phyloP scores from a whole-genome alignment of 2,329 filamentous ascomycete species.

The Cladosporium sp. region DNA sequence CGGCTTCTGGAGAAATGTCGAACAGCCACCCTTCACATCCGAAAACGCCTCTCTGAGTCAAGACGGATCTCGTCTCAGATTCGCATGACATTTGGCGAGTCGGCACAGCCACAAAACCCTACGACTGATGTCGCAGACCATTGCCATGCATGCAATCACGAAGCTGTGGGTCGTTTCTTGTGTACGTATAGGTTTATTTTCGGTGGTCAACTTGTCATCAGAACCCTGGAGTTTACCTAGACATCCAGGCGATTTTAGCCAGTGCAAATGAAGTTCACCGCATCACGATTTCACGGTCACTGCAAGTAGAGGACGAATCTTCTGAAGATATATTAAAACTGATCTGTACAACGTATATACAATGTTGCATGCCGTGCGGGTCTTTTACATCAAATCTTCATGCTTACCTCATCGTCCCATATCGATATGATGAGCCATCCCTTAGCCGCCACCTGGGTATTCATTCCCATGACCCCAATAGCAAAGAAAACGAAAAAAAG shows the following conservation, averaged over 20 bases:
- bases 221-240: too few species aligned
- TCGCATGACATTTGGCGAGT: background rate
- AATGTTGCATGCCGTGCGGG: background rate
- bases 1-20: background rate
- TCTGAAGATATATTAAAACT: background rate
- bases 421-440: background rate
- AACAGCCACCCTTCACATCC: background rate
- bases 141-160: background rate
- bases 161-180: too few species aligned
- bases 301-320: background rate
- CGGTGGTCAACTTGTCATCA: too few species aligned
- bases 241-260: background rate
- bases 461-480: background rate
- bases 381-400: background rate
- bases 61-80: background rate
- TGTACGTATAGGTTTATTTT: too few species aligned
- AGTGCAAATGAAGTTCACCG: too few species aligned
- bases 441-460: background rate
- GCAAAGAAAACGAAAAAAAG: background rate
- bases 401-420: background rate
- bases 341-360: background rate
- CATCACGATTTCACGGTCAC: background rate
- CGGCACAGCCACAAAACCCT: background rate
- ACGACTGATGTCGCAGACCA: background rate
- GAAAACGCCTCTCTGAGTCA: background rate